phyloP scores from a whole-genome alignment of 495 filamentous ascomycete species.

The Penicillium ochrochloron region DNA sequence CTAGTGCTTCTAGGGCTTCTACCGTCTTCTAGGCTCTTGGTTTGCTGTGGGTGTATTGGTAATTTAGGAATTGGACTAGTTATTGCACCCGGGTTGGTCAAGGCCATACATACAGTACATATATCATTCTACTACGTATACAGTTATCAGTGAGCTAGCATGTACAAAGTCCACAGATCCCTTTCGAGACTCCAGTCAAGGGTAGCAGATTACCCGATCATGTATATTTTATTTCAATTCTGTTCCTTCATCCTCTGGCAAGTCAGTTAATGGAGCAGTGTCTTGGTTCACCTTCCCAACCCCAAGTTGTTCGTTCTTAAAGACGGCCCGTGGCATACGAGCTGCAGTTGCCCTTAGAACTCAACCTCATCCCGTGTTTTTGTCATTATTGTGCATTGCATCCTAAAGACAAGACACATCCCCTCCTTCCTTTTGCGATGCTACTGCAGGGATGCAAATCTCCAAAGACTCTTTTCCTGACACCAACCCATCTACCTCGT shows the following conservation, averaged over 20 bases:
- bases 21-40: neutral
- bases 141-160: neutral
- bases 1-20: conserved; percentile 1
- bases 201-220: too few species aligned
- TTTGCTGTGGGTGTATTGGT: neutral
- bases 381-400: conserved; percentile 15
- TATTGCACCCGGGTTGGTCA: neutral
- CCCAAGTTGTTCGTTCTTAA: conserved; percentile 5
- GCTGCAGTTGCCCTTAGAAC: conserved; percentile 2
- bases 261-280: neutral
- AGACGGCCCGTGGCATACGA: conserved; percentile 11
- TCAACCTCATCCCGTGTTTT: conserved; percentile 1
- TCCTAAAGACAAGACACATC: neutral
- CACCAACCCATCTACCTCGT: neutral
- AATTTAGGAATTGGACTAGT: neutral
- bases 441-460: neutral
- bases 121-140: neutral
- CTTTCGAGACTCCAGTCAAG: neutral
- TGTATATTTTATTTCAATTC: neutral
- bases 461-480: neutral
- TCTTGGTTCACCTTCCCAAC: neutral
- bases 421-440: neutral
- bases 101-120: neutral
- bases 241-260: neutral
- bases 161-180: neutral